Evolutionary conservation across 1,284 basidiomycete species (phyloP), one percentile per base, ranked within the genome.

Genomic region (Cutaneotrichosporon spelunceum): DNA sequence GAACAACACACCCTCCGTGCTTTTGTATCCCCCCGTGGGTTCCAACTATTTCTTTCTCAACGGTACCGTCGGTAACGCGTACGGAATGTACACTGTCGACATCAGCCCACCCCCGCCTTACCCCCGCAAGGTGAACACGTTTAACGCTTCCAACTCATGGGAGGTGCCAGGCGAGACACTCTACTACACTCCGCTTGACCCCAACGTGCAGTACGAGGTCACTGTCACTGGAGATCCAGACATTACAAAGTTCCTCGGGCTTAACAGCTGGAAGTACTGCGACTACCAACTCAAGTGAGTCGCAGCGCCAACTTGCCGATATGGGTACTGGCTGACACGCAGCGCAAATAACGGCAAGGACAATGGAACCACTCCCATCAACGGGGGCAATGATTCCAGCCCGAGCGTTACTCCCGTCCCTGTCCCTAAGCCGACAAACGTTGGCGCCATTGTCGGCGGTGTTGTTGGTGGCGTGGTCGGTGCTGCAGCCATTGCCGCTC

Each of bases 401-500:
- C 7, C n/a, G 34, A 34, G 34, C 11, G 14, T 21, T 1, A 10
- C 23, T 1, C 21, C 34, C 21, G 6, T 23, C 6, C 23, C 33
- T 1, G 9, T 11, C 0, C n/a, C 33, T 14, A 36, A 53, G 33
- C 26, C 23, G 52, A 44, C 24, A 8, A 62, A 78, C 63, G 68
- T 66, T 21, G 78, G 78, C 29, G 75, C 78, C 1, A 79, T 80
- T 45, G 78, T 73, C 14, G 78, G 78, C 34, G 78, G 78, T 53
- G 77, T 78, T 19, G 69, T 80, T n/a, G 78, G 78, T 26, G 78
- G 78, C 55, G 67, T 77, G 9, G 68, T 63, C 42, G 77, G 72
- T 54, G 62, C 76, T 9, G 56, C 75, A 2, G 55, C 78, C 27
- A 68, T 66, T 13, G 68, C 67, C 6, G 66, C 78, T 14, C 52